phyloP scores from a whole-genome alignment of 352 stramenopile genomes.

The Pythium volutum region DNA sequence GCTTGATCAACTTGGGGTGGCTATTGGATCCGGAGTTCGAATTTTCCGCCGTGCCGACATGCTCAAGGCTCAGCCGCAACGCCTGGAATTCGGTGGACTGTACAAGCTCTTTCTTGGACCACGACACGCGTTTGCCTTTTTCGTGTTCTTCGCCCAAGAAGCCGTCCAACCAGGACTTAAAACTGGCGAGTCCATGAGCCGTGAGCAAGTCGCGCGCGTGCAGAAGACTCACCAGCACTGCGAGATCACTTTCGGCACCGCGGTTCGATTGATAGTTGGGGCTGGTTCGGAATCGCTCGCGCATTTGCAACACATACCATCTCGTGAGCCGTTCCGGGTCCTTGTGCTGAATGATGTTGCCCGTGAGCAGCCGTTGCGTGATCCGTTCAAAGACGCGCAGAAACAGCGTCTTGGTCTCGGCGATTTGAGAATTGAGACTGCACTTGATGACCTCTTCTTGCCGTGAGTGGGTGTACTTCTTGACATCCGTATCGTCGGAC shows the following conservation, averaged over 20 bases:
- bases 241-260: conserved; percentile 73
- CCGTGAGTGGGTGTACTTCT: conserved; percentile 78
- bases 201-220: conserved; percentile 80
- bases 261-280: conserved; percentile 60
- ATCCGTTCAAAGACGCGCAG: conserved; percentile 60
- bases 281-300: conserved; percentile 70
- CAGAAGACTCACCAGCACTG: conserved; percentile 65
- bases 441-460: conserved; percentile 86
- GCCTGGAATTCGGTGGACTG: conserved; percentile 68
- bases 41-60: conserved; percentile 17
- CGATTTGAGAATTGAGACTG: conserved; percentile 52
- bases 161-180: conserved; percentile 61
- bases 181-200: conserved; percentile 69
- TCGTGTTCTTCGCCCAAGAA: conserved; percentile 53
- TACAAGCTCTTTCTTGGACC: conserved; percentile 81
- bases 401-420: conserved; percentile 63
- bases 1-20: conserved; percentile 88
- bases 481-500: conserved; percentile 94
- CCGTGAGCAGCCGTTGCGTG: conserved; percentile 47
- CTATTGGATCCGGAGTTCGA: conserved; percentile 19
- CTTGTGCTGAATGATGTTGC: conserved; percentile 61
- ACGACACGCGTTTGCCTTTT: conserved; percentile 43
- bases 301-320: conserved; percentile 79
- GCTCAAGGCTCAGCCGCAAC: conserved; percentile 46
- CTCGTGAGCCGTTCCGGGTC: conserved; percentile 74